Evolutionary conservation across 768 basidiomycete genomes (phyloP).

Genomic region (Tubosaeta sp.): DNA sequence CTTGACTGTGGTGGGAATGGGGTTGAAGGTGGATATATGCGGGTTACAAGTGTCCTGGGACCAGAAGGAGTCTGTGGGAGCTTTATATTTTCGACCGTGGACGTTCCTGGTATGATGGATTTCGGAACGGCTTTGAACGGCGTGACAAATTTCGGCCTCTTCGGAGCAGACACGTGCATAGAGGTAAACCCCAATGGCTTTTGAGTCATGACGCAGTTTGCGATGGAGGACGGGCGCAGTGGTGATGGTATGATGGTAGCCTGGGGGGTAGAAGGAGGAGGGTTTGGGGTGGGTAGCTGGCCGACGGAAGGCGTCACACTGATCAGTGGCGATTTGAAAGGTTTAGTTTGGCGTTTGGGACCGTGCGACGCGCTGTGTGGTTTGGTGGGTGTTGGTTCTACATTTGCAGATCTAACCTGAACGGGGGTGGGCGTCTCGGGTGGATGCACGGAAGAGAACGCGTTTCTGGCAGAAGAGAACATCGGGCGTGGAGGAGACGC

Average conservation of each 20-base stretch:
- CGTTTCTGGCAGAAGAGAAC: conserved; percentile 37
- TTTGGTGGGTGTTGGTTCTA: conserved; percentile 9
- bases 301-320: conserved; percentile 8
- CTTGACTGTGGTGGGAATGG: conserved; percentile 2
- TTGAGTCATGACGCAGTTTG: conserved; percentile 12
- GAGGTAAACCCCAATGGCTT: conserved; percentile 24
- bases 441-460: conserved; percentile 21
- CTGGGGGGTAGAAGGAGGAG: conserved; percentile 9
- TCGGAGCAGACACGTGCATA: conserved; percentile 27
- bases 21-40: conserved; percentile 24
- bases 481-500: conserved; percentile 26
- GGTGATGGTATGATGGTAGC: conserved; percentile 26
- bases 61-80: neutral
- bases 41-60: conserved; percentile 2
- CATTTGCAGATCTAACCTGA: conserved; percentile 24
- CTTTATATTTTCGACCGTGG: neutral
- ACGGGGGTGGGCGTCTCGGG: conserved; percentile 41
- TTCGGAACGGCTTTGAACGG: conserved; percentile 57
- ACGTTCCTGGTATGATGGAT: conserved; percentile 32
- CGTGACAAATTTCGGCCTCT: conserved; percentile 46
- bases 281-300: neutral
- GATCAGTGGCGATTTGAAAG: conserved; percentile 48
- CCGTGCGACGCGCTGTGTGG: conserved; percentile 9
- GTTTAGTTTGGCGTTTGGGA: conserved; percentile 24
- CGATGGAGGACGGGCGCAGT: conserved; percentile 31